These are phyloP conservation scores for Aspergillus ochraceus DNA, from an alignment of 2,329 filamentous ascomycete species.

Conservation along the genomic window DNA sequence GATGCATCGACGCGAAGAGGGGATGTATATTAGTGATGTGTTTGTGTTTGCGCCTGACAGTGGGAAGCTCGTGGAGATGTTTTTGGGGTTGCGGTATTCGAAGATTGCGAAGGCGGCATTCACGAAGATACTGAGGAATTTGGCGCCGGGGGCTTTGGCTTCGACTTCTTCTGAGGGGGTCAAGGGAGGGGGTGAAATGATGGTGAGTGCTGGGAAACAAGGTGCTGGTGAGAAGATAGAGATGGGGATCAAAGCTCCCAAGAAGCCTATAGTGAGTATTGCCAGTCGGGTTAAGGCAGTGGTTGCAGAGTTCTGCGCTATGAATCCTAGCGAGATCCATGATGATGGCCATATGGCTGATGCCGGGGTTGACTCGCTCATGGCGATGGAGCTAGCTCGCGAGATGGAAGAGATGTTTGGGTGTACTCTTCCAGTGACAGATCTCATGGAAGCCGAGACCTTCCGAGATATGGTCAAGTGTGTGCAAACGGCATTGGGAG, in stretches of 20 bases:
- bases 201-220: background rate
- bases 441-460: constrained; percentile 32
- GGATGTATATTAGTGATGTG: constrained; percentile 29
- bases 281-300: constrained; percentile 11
- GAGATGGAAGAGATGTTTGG: constrained; percentile 45
- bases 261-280: background rate
- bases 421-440: constrained; percentile 25
- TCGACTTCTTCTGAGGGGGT: background rate
- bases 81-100: constrained; percentile 33
- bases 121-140: constrained; percentile 6
- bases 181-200: background rate
- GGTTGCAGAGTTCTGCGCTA: constrained; percentile 18
- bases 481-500: constrained; percentile 16
- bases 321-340: constrained; percentile 13
- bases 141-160: background rate
- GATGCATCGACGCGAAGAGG: constrained; percentile 23
- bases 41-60: constrained; percentile 33
- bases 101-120: constrained; percentile 25
- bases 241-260: background rate
- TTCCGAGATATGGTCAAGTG: constrained; percentile 30
- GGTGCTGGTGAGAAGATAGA: background rate
- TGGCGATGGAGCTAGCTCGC: constrained; percentile 50
- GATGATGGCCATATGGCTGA: constrained; percentile 17
- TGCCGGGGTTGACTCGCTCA: constrained; percentile 53
- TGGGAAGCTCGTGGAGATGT: constrained; percentile 27